These are phyloP conservation scores for Eucalyptus shirleyi DNA, from an alignment of 345 rosid genomes.

Conservation along the genomic window DNA sequence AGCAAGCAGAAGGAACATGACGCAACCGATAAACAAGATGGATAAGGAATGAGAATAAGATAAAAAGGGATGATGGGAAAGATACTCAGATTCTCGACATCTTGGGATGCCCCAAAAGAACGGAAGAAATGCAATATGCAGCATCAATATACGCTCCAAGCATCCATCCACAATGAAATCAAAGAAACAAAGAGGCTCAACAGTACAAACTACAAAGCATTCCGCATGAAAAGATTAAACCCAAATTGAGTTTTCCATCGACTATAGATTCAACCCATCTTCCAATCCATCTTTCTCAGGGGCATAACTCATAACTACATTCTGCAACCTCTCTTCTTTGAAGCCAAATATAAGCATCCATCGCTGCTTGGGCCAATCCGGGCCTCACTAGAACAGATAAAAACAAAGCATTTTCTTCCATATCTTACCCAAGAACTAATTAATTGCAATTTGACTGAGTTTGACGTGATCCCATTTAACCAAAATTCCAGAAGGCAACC, in stretches of 20 bases:
- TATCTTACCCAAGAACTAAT: not conserved
- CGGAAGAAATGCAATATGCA: not conserved
- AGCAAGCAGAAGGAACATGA: not conserved
- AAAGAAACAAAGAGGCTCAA: not conserved
- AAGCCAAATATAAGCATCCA: not conserved
- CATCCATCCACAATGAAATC: not conserved
- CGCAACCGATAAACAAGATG: not conserved
- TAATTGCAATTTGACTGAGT: not conserved
- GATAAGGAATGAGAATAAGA: not conserved
- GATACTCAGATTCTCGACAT: conserved; percentile 4
- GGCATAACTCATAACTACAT: not conserved
- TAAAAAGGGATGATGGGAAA: not conserved
- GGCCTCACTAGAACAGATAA: not conserved
- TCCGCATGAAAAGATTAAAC: not conserved
- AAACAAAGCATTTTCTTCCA: not conserved
- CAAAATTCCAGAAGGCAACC: not conserved
- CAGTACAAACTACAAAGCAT: not conserved
- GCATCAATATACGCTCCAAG: not conserved
- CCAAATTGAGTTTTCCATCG: not conserved
- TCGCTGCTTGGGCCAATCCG: not conserved
- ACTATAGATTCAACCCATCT: not conserved
- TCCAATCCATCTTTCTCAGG: not conserved
- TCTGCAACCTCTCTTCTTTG: not conserved
- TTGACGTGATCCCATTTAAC: not conserved
- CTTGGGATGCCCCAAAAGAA: not conserved